Conservation (phyloP, 2,329 filamentous ascomycete genomes). For the Sclerotinia trifoliorum region DNA sequence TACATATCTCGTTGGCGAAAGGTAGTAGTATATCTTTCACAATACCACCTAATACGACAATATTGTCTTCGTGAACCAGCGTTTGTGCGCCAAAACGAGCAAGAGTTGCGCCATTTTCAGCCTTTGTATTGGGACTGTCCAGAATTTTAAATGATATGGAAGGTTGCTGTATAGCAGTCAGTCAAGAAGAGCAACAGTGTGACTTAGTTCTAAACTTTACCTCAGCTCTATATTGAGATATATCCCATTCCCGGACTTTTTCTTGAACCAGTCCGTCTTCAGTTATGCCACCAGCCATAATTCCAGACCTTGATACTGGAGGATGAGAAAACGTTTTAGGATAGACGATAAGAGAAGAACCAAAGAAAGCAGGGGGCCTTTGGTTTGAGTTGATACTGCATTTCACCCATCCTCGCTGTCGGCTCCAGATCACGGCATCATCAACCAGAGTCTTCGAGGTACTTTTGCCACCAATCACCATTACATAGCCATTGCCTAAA, state of each 20-base stretch:
- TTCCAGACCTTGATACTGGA: constrained; percentile 49
- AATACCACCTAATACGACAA: constrained; percentile 48
- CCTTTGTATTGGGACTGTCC: background rate
- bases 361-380: constrained; percentile 28
- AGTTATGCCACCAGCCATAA: constrained; percentile 69
- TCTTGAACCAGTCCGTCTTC: constrained; percentile 17
- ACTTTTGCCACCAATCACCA: constrained; percentile 37
- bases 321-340: constrained; percentile 27
- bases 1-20: constrained; percentile 51
- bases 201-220: constrained; percentile 23
- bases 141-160: background rate
- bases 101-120: constrained; percentile 21
- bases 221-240: constrained; percentile 41
- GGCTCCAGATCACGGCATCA: constrained; percentile 37
- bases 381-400: constrained; percentile 28
- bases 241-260: constrained; percentile 26
- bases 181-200: background rate
- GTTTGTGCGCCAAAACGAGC: constrained; percentile 47
- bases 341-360: constrained; percentile 30
- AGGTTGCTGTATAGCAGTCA: constrained; percentile 10
- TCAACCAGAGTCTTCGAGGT: constrained; percentile 33
- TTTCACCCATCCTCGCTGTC: constrained; percentile 35
- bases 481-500: constrained; percentile 51
- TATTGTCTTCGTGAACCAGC: constrained; percentile 36
- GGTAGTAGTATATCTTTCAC: constrained; percentile 45